Evolutionary conservation across 2,329 filamentous ascomycete genomes (phyloP), one percentile per base, ranked within the genome.

Genomic region (Corynespora cassiicola): DNA sequence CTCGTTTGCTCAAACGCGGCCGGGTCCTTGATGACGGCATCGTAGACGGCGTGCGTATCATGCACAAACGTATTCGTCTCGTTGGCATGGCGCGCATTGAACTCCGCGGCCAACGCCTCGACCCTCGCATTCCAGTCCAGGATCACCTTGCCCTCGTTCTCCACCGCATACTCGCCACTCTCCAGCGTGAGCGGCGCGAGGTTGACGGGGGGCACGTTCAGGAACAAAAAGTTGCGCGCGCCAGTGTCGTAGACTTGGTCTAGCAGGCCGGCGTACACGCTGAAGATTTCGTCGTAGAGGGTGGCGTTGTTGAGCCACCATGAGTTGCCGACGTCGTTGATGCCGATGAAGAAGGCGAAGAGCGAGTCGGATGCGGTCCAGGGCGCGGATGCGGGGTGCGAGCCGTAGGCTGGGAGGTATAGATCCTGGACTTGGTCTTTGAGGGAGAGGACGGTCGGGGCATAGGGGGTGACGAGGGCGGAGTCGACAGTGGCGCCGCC

Each of bases 241-340:
- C 75, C 75, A 5, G 66, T 63, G 3, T 54, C 55, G 55, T 77
- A 77, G 5, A 77, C 54, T 19, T 67, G 44, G 5, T 70, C 63
- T 3, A 73, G 54, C 1, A 72, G 59, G 1, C 45, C 42, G 6
- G 52, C 50, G 39, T 74, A 75, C 3, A 63, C 59, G 6, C 52
- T 40, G 51, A 74, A 70, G 22, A 72, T 69, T 17, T 45, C 33
- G 7, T 61, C 57, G 36, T 65, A 61, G 4, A 65, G 47, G 9
- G 42, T 40, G 24, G 52, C 52, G 33, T 71, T 71, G 36, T 63
- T 51, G 17, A 60, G 44, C 56, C 63, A 73, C 65, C 74, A 80
- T 7, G 68, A 67, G 51, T 75, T 77, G 10, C 75, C 75, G 11
- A 81, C 70, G 48, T 82, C 79, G 53, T 82, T 82, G 51, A 81